phyloP scores from a whole-genome alignment of 352 stramenopile species.

The Thalassiosira mediterranea region DNA sequence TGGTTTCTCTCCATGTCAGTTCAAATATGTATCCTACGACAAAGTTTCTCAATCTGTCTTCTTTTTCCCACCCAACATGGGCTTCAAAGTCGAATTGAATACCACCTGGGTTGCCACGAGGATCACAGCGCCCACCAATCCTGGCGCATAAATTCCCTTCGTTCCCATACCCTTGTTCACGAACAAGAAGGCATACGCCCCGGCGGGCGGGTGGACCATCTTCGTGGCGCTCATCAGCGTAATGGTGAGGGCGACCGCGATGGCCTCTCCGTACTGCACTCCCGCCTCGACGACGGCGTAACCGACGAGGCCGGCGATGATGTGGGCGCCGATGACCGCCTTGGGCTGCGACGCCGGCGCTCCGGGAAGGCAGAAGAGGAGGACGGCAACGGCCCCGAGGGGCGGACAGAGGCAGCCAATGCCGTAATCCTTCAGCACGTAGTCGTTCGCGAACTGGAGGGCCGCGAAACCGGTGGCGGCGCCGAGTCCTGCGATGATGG shows the following conservation, averaged over 20 bases:
- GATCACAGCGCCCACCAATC: constrained; percentile 16
- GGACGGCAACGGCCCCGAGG: constrained; percentile 18
- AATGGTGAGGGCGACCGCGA: constrained; percentile 22
- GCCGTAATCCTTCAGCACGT: neutral
- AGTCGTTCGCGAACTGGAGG: constrained; percentile 15
- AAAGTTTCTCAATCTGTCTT: too few species aligned
- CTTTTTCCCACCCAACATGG: neutral
- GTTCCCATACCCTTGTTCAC: constrained; percentile 20
- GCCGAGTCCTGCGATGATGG: constrained; percentile 13
- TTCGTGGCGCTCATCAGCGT: constrained; percentile 14
- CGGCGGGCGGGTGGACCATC: constrained; percentile 29
- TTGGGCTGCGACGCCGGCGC: constrained; percentile 35
- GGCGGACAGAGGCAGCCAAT: constrained; percentile 28
- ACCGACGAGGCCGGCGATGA: constrained; percentile 12
- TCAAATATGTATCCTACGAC: too few species aligned
- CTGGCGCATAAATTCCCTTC: constrained; percentile 27
- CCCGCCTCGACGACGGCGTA: constrained; percentile 1
- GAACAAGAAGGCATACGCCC: constrained; percentile 26
- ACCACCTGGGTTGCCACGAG: constrained; percentile 23
- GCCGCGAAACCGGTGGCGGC: constrained; percentile 19
- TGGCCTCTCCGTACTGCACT: constrained; percentile 2
- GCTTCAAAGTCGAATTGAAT: constrained; percentile 1
- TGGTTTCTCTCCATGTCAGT: too few species aligned
- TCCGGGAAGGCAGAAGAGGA: constrained; percentile 22
- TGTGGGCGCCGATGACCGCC: constrained; percentile 20